Evolutionary conservation across 768 basidiomycete genomes (phyloP).

Genomic region (Hemileccinum impolitum): DNA sequence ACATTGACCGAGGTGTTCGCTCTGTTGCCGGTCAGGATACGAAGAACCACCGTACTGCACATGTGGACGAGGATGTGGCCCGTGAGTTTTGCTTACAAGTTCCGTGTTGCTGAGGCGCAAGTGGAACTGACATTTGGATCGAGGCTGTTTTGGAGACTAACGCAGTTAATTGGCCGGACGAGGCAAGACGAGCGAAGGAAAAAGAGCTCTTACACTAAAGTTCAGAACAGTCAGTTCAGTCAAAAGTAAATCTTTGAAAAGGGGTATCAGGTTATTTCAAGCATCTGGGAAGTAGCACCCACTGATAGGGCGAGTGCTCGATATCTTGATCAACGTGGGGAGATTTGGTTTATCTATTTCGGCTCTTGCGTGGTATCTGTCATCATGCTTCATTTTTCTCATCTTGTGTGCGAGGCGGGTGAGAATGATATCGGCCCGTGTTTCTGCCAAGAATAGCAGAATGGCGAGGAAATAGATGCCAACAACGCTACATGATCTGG

Average conservation of each 20-base stretch:
- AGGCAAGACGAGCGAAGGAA: not conserved
- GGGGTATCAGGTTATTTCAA: not conserved
- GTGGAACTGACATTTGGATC: slow-evolving; percentile 5
- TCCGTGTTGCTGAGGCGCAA: not conserved
- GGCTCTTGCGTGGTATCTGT: slow-evolving; percentile 55
- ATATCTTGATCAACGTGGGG: slow-evolving; percentile 59
- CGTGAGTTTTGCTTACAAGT: slow-evolving; percentile 24
- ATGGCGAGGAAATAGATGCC: slow-evolving; percentile 50
- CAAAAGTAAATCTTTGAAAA: slow-evolving; percentile 20
- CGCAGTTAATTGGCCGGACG: slow-evolving; percentile 23
- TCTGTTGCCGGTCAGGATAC: too few relatives aligned
- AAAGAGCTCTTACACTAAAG: slow-evolving; percentile 55
- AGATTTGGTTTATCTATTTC: slow-evolving; percentile 62
- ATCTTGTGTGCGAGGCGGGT: slow-evolving; percentile 57
- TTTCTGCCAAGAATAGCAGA: slow-evolving; percentile 64
- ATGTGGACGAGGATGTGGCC: slow-evolving; percentile 42
- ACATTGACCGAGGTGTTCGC: too few relatives aligned
- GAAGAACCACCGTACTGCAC: too few relatives aligned
- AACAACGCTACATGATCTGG: slow-evolving; percentile 50
- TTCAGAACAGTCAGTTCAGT: slow-evolving; percentile 68
- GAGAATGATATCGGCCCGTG: slow-evolving; percentile 68
- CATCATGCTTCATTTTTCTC: slow-evolving; percentile 63
- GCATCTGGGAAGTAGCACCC: slow-evolving; percentile 29
- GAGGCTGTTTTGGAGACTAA: slow-evolving; percentile 31
- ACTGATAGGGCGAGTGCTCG: slow-evolving; percentile 72